These are phyloP conservation scores for Yamadazyma blattariae DNA, from an alignment of 1,139 yeast species.

Conservation along the genomic window DNA sequence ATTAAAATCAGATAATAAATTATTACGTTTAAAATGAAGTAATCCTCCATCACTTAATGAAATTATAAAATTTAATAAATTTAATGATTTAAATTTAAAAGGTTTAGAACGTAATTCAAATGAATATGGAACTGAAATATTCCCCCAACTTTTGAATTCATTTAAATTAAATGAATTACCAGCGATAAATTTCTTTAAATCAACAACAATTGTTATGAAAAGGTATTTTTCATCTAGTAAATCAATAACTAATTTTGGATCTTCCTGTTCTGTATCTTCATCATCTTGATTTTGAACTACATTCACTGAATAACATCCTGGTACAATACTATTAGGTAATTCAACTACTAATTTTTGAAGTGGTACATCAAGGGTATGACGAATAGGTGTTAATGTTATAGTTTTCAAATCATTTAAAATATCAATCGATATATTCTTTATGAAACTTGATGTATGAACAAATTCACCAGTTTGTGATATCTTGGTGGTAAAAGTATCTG, in stretches of 20 bases:
- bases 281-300: conserved; percentile 12
- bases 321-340: conserved; percentile 33
- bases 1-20: conserved; percentile 38
- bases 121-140: conserved; percentile 67
- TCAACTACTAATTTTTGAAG: conserved; percentile 26
- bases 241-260: conserved; percentile 20
- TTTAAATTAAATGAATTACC: conserved; percentile 21
- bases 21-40: conserved; percentile 45
- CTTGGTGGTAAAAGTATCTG: background rate
- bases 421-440: conserved; percentile 26
- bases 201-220: conserved; percentile 30
- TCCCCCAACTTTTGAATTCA: conserved; percentile 53
- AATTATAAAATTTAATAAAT: conserved; percentile 43
- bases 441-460: conserved; percentile 7
- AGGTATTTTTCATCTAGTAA: conserved; percentile 28
- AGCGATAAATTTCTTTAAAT: conserved; percentile 28
- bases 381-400: conserved; percentile 30
- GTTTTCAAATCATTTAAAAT: conserved; percentile 29
- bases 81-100: conserved; percentile 48
- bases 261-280: background rate
- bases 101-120: conserved; percentile 68
- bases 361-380: conserved; percentile 21
- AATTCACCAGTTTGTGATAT: background rate
- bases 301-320: conserved; percentile 20
- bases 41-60: conserved; percentile 73